Percentiles rank a stretch among this genome's conserved stretches.
Evolutionary conservation across 805 yeast genomes (phyloP).

Genomic region (Saccharomycopsis olivae): DNA sequence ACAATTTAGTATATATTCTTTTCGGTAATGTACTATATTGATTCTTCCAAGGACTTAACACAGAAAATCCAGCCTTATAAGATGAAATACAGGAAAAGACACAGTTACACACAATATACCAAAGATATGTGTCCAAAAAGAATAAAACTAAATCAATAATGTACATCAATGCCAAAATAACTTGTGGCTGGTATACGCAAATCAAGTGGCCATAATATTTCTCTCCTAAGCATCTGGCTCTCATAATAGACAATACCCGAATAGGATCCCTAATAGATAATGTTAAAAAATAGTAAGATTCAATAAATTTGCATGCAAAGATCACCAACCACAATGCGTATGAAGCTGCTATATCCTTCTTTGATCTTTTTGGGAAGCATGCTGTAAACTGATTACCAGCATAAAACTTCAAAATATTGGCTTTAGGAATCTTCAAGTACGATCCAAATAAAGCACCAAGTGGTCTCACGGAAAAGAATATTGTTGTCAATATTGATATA

Average conservation of each 20-base stretch:
- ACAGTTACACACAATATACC: constrained; percentile 96
- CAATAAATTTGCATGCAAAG: constrained; percentile 78
- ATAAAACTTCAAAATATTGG: constrained; percentile 69
- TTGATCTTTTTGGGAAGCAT: constrained; percentile 65
- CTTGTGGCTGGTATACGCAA: constrained; percentile 78
- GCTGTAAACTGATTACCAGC: constrained; percentile 95
- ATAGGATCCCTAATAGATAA: constrained; percentile 90
- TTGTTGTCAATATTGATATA: constrained; percentile 66
- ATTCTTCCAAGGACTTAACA: constrained; percentile 99
- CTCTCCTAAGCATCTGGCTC: constrained; percentile 84
- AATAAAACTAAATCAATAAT: constrained; percentile 87
- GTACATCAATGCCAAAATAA: constrained; percentile 85
- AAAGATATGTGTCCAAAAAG: constrained; percentile 97
- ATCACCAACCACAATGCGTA: constrained; percentile 84
- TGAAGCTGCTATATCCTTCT: constrained; percentile 92
- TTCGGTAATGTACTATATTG: constrained; percentile 94
- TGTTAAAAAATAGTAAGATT: constrained; percentile 87
- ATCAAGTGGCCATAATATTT: constrained; percentile 66
- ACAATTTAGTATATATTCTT: constrained; percentile 94
- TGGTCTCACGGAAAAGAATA: constrained; percentile 89
- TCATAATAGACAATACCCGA: constrained; percentile 71
- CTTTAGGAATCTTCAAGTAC: constrained; percentile 64
- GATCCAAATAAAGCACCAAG: constrained; percentile 91
- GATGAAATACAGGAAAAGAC: constrained; percentile 95
- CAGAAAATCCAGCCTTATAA: constrained; percentile 96